phyloP scores from a whole-genome alignment of 441 rosid species.

The Cnidoscolus chayamansa region DNA sequence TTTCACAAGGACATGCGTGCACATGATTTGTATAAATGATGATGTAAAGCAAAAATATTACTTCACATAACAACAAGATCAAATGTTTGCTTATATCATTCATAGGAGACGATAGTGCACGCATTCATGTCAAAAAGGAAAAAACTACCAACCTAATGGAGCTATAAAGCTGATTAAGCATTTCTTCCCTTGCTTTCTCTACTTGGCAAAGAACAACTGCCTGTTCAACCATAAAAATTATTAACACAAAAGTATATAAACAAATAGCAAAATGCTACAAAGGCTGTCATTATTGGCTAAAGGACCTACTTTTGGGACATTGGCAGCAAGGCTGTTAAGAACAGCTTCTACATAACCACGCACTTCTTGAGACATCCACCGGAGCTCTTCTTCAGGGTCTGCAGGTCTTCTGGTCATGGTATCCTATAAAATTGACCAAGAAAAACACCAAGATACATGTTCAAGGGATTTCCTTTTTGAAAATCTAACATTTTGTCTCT shows the following conservation, averaged over 20 bases:
- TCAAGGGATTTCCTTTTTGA: not conserved
- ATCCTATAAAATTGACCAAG: constrained; percentile 47
- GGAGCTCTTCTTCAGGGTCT: constrained; percentile 98
- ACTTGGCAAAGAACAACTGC: constrained; percentile 99
- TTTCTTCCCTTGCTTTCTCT: constrained; percentile 97
- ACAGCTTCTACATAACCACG: constrained; percentile 99
- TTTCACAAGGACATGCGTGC: not conserved
- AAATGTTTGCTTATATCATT: constrained; percentile 15
- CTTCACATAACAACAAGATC: too few species aligned
- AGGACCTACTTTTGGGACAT: constrained; percentile 83
- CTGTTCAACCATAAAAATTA: constrained; percentile 47
- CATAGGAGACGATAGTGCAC: not conserved
- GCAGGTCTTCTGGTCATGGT: constrained; percentile 89
- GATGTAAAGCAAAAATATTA: not conserved
- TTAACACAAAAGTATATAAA: constrained; percentile 10
- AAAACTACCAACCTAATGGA: constrained; percentile 60
- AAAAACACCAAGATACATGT: not conserved
- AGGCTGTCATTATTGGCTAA: constrained; percentile 14
- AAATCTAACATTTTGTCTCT: too few species aligned
- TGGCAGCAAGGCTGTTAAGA: constrained; percentile 98
- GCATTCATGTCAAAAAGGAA: not conserved
- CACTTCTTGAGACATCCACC: constrained; percentile 99
- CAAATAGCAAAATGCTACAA: not conserved
- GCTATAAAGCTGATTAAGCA: constrained; percentile 94
- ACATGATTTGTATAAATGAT: not conserved